Evolutionary conservation across 116 monocot genomes (phyloP).

Genomic region (Dioscorea cayenensis): DNA sequence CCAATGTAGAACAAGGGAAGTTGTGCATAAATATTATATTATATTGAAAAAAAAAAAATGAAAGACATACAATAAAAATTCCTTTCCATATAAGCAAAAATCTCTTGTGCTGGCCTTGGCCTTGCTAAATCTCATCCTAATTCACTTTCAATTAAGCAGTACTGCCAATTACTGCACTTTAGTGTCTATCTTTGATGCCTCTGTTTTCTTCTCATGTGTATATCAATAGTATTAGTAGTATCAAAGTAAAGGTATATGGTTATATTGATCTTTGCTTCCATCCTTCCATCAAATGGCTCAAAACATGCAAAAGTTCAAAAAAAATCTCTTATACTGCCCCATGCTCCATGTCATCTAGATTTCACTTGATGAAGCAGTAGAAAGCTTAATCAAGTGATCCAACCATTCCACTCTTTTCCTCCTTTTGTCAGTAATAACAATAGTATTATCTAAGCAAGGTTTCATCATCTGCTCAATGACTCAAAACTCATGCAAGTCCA

Average conservation of each 20-base stretch:
- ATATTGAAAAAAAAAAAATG: too few species aligned
- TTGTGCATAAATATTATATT: too few species aligned
- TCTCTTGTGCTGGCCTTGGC: too few species aligned
- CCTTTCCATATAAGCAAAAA: too few species aligned
- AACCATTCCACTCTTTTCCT: neutral
- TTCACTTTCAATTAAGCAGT: conserved; percentile 53
- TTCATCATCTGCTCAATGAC: conserved; percentile 8
- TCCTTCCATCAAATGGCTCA: conserved; percentile 30
- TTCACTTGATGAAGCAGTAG: conserved; percentile 40
- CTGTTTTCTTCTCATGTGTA: neutral
- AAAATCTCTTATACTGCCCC: conserved; percentile 50
- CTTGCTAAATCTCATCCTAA: too few species aligned
- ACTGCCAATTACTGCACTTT: conserved; percentile 61
- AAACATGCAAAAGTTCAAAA: conserved; percentile 75
- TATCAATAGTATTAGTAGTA: neutral
- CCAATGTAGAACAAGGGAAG: too few species aligned
- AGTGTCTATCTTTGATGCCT: conserved; percentile 1
- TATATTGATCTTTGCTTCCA: conserved; percentile 41
- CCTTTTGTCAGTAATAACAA: neutral
- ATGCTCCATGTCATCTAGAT: too few species aligned
- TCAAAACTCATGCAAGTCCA: conserved; percentile 13
- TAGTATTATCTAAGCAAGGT: neutral
- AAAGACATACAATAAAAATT: too few species aligned
- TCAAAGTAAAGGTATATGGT: conserved; percentile 17
- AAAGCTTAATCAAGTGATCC: conserved; percentile 40